Evolutionary conservation across 495 filamentous ascomycete genomes (phyloP).

Genomic region (Penicillium cosmopolitanum): DNA sequence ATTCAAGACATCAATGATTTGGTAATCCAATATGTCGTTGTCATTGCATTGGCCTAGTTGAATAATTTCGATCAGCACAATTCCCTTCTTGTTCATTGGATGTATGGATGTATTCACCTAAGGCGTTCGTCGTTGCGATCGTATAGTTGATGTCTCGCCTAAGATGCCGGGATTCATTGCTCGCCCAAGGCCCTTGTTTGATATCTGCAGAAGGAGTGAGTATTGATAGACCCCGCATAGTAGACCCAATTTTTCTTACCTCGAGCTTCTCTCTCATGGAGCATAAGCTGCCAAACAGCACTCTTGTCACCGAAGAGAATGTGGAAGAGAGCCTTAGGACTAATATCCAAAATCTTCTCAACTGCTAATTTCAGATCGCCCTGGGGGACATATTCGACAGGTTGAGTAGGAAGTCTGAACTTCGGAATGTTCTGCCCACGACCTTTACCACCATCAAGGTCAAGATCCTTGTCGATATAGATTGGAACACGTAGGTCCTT

Average conservation of each 20-base stretch:
- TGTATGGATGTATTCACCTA: conserved; percentile 53
- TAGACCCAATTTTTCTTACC: conserved; percentile 35
- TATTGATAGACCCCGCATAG: background rate
- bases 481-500: conserved; percentile 63
- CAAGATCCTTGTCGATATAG: conserved; percentile 64
- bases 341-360: conserved; percentile 82
- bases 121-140: conserved; percentile 66
- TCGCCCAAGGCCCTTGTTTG: conserved; percentile 84
- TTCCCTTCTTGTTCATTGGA: background rate
- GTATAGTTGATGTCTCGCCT: conserved; percentile 79
- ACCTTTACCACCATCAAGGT: conserved; percentile 47
- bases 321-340: conserved; percentile 91
- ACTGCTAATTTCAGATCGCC: conserved; percentile 71
- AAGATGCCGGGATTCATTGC: conserved; percentile 67
- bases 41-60: conserved; percentile 50
- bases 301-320: conserved; percentile 95
- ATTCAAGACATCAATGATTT: conserved; percentile 88
- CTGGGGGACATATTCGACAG: conserved; percentile 80
- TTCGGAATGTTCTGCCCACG: conserved; percentile 64
- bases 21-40: conserved; percentile 72
- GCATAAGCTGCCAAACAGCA: conserved; percentile 88
- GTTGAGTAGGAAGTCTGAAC: conserved; percentile 80
- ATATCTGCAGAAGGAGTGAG: conserved; percentile 49
- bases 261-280: conserved; percentile 80
- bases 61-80: conserved; percentile 14